Evolutionary conservation across 2,329 filamentous ascomycete genomes (phyloP).

Genomic region (Claviceps citrina): DNA sequence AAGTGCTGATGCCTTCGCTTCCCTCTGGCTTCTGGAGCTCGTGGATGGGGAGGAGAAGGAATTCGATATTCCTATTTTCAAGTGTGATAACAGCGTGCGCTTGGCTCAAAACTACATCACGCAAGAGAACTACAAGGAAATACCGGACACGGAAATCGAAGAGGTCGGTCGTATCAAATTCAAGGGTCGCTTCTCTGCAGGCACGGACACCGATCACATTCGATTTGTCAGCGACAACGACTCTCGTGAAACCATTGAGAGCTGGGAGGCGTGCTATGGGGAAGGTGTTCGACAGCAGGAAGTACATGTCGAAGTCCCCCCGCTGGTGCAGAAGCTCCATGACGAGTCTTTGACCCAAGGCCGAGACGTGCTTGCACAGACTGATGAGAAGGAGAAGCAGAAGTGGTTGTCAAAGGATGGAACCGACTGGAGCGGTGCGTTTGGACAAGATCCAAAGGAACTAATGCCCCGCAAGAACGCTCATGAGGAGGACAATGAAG

Average conservation of each 20-base stretch:
- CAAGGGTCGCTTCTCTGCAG: constrained; percentile 69
- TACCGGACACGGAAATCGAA: constrained; percentile 61
- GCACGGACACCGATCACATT: constrained; percentile 75
- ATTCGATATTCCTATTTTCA: constrained; percentile 85
- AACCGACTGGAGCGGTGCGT: constrained; percentile 75
- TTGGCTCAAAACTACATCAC: constrained; percentile 89
- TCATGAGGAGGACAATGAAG: constrained; percentile 20
- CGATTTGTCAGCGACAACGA: constrained; percentile 76
- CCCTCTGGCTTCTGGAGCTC: constrained; percentile 75
- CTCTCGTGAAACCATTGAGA: constrained; percentile 81
- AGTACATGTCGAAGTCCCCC: constrained; percentile 60
- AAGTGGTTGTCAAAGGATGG: constrained; percentile 69
- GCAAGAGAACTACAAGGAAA: constrained; percentile 51
- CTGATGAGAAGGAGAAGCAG: constrained; percentile 54
- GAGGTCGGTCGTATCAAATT: constrained; percentile 74
- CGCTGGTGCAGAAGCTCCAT: constrained; percentile 58
- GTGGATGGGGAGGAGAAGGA: constrained; percentile 62
- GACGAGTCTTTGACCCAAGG: constrained; percentile 66
- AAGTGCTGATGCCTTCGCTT: constrained; percentile 57
- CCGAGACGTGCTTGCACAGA: constrained; percentile 63
- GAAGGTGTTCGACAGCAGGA: constrained; percentile 66
- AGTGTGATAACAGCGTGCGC: constrained; percentile 56
- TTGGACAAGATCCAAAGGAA: constrained; percentile 57
- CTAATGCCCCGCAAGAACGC: constrained; percentile 22
- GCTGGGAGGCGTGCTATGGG: constrained; percentile 80